Evolutionary conservation across 2,329 filamentous ascomycete genomes (phyloP).

Genomic region (Diaporthe batatas): DNA sequence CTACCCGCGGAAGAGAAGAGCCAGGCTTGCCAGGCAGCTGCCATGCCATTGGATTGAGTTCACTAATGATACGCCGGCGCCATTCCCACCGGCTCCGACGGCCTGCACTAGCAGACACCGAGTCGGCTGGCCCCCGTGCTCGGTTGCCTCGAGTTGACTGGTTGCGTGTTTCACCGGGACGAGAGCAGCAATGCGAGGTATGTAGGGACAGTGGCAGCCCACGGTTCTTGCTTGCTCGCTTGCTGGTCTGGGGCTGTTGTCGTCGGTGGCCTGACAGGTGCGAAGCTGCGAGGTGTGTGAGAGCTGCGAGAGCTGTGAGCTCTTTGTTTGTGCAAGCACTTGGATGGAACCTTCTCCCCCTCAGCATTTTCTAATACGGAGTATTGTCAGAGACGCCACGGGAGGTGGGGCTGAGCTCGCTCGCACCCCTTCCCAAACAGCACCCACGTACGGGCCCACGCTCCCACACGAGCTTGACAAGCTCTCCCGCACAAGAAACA

Average conservation of each 20-base stretch:
- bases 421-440: not conserved
- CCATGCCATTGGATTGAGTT: conserved; percentile 31
- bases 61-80: not conserved
- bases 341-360: conserved; percentile 27
- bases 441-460: no score
- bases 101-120: conserved; percentile 27
- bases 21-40: no score
- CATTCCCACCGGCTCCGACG: not conserved
- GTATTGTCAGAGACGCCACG: conserved; percentile 4
- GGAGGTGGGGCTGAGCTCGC: conserved; percentile 5
- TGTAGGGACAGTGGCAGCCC: not conserved
- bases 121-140: conserved; percentile 27
- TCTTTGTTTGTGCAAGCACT: no score
- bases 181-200: conserved; percentile 14
- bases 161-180: conserved; percentile 27
- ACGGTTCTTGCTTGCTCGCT: not conserved
- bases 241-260: no score
- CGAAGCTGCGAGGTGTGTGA: conserved; percentile 15
- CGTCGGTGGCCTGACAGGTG: no score
- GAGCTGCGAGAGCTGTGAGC: no score
- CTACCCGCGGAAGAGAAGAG: not conserved
- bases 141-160: conserved; percentile 25
- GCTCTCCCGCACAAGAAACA: not conserved
- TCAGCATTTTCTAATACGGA: conserved; percentile 17
- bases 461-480: not conserved